These are phyloP conservation scores for Podila epigama DNA, from an alignment of 192 early-diverging fungal species.

Conservation along the genomic window DNA sequence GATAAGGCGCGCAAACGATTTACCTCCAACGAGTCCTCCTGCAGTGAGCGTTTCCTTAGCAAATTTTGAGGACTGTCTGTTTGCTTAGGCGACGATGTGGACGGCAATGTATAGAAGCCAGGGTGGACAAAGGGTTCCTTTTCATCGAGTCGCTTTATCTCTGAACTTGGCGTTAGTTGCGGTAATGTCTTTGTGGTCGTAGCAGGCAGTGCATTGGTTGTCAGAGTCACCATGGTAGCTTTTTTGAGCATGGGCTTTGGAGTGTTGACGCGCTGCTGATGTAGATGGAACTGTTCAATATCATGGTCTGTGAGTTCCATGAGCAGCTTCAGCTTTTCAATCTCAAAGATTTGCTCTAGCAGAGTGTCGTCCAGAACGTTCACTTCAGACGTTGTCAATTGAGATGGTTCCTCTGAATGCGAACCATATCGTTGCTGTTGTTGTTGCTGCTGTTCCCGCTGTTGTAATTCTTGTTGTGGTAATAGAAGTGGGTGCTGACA, in stretches of 20 bases:
- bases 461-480: neutral
- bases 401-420: neutral
- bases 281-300: neutral
- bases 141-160: slow-evolving; percentile 5
- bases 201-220: too few relatives aligned
- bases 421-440: neutral
- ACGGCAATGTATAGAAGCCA: slow-evolving; percentile 26
- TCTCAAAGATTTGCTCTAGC: neutral
- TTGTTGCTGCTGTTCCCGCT: neutral
- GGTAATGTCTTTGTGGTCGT: too few relatives aligned
- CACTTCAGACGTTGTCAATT: neutral
- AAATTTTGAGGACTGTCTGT: neutral
- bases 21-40: neutral
- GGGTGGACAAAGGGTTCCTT: slow-evolving; percentile 42
- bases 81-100: neutral
- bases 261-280: neutral
- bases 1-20: neutral
- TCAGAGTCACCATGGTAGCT: neutral
- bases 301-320: slow-evolving; percentile 9
- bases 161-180: neutral
- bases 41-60: slow-evolving; percentile 18
- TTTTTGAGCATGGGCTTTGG: neutral
- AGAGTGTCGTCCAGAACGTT: neutral
- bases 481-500: too few relatives aligned
- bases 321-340: slow-evolving; percentile 4